phyloP scores from a whole-genome alignment of 306 rosid species.

The Trichosanthes truncata region DNA sequence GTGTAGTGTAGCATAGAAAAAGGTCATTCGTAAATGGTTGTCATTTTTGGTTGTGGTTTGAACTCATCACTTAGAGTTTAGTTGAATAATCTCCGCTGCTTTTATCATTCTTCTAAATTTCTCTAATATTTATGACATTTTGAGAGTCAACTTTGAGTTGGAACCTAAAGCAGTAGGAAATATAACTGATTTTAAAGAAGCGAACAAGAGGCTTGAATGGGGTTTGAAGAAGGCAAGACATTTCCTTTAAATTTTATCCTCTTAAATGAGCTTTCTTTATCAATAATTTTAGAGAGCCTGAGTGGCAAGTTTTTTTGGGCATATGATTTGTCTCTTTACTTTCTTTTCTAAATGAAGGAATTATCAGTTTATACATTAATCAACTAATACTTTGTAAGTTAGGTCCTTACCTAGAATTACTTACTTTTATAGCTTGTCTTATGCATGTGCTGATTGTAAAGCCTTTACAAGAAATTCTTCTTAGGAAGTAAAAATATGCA shows the following conservation, averaged over 20 bases:
- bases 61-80: background rate
- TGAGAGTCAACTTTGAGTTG: slow-evolving; percentile 75
- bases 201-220: slow-evolving; percentile 82
- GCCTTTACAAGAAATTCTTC: background rate
- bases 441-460: background rate
- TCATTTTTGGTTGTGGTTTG: background rate
- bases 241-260: background rate
- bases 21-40: background rate
- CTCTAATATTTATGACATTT: slow-evolving; percentile 5
- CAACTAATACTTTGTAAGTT: background rate
- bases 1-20: slow-evolving; percentile 11
- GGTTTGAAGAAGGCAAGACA: slow-evolving; percentile 62
- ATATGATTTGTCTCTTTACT: background rate
- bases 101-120: background rate
- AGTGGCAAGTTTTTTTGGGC: background rate
- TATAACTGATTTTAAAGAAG: slow-evolving; percentile 77
- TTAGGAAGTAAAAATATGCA: background rate
- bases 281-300: background rate
- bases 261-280: background rate
- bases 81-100: no score
- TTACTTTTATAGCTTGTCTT: background rate
- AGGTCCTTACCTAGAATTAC: background rate
- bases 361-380: background rate
- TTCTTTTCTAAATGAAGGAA: background rate
- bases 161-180: slow-evolving; percentile 81